These are phyloP conservation scores for Zarea fungicola DNA, from an alignment of 2,329 filamentous ascomycete species.

Conservation along the genomic window DNA sequence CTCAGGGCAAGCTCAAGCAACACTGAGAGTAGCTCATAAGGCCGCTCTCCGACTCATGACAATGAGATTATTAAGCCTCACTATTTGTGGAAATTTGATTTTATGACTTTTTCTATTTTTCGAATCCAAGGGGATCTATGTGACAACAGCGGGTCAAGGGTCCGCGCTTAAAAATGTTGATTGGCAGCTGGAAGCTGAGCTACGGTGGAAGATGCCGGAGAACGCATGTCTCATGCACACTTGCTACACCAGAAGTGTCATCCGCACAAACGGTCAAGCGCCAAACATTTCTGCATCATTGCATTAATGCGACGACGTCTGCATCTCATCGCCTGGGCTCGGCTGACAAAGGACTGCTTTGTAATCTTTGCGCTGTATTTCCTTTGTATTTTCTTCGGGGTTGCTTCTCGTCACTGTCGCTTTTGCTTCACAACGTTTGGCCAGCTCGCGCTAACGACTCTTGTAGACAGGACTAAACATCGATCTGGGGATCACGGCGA, in stretches of 20 bases:
- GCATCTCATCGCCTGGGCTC: not conserved
- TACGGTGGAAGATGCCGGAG: not conserved
- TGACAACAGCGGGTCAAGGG: slow-evolving; percentile 7
- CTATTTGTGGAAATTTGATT: slow-evolving; percentile 12
- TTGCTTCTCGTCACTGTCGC: not conserved
- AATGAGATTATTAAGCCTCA: slow-evolving; percentile 8
- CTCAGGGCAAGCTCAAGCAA: not conserved
- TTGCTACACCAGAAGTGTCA: not conserved
- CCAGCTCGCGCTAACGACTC: slow-evolving; percentile 1
- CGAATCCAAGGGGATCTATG: slow-evolving; percentile 2
- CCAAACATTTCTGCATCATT: slow-evolving; percentile 7
- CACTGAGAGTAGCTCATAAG: slow-evolving; percentile 9
- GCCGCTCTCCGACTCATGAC: slow-evolving; percentile 5
- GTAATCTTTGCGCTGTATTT: slow-evolving; percentile 3
- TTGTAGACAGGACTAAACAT: slow-evolving; percentile 2
- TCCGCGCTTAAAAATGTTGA: slow-evolving; percentile 4
- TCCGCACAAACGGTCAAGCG: not conserved
- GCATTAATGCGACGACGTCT: slow-evolving; percentile 7
- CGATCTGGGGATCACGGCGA: not conserved
- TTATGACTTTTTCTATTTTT: slow-evolving; percentile 10
- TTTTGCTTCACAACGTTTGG: not conserved
- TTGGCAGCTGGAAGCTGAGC: not conserved
- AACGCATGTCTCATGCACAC: not conserved
- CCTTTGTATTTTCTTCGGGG: not conserved
- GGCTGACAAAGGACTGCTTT: not conserved